Evolutionary conservation across 2,329 filamentous ascomycete species (phyloP).

Genomic region (Thelonectria olida): DNA sequence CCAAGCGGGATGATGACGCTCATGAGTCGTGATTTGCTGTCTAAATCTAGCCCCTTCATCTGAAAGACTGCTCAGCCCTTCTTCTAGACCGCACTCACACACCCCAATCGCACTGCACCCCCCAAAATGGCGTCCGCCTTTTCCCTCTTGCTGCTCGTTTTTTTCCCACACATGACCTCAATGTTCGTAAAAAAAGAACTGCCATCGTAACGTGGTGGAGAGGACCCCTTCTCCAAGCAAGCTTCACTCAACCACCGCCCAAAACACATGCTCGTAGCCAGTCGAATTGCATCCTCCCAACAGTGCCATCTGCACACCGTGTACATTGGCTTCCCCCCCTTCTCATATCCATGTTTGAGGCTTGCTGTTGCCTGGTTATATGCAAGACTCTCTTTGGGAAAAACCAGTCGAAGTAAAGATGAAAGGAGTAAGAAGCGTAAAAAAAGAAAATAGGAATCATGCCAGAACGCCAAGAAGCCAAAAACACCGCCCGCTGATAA

Average conservation of each 20-base stretch:
- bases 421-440: neutral
- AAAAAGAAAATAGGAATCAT: neutral
- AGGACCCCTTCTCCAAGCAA: too few species aligned
- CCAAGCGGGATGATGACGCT: slow-evolving; percentile 11
- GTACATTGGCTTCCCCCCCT: neutral
- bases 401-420: neutral
- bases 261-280: neutral
- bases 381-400: neutral
- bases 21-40: slow-evolving; percentile 15
- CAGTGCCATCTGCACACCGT: slow-evolving; percentile 19
- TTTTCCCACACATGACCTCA: slow-evolving; percentile 2
- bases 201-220: too few species aligned
- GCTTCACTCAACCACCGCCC: neutral
- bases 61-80: slow-evolving; percentile 9
- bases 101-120: slow-evolving; percentile 11
- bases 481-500: neutral
- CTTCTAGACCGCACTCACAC: neutral
- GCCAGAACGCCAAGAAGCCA: slow-evolving; percentile 2
- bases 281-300: neutral
- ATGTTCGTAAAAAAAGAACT: neutral
- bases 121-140: slow-evolving; percentile 1
- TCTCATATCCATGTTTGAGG: neutral
- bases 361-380: slow-evolving; percentile 13
- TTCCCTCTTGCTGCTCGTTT: neutral
- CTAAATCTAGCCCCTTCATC: slow-evolving; percentile 12